phyloP scores from a whole-genome alignment of 2,329 filamentous ascomycete genomes.

The Fusarium pseudonygamai region DNA sequence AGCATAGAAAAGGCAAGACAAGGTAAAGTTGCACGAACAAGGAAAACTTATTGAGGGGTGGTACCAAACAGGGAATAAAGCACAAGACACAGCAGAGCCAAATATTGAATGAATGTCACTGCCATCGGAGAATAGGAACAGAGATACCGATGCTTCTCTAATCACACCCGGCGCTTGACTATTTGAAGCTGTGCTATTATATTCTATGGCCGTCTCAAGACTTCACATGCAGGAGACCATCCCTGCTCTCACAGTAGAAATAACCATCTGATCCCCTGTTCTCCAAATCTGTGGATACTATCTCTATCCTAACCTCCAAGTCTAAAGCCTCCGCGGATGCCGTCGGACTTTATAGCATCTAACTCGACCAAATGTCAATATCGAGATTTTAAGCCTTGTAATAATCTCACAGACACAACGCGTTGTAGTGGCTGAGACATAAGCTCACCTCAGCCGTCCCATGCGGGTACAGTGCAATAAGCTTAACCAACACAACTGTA shows the following conservation, averaged over 20 bases:
- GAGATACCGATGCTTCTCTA: neutral
- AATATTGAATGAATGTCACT: neutral
- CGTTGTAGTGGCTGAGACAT: neutral
- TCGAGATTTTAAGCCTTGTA: neutral
- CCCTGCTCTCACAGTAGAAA: neutral
- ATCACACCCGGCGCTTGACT: neutral
- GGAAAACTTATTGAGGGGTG: neutral
- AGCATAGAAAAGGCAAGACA: neutral
- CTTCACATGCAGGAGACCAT: neutral
- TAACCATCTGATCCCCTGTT: neutral
- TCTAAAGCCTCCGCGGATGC: neutral
- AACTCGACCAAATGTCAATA: neutral
- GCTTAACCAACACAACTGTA: conserved; percentile 3
- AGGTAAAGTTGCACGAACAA: neutral
- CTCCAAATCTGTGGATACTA: neutral
- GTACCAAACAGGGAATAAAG: conserved; percentile 8
- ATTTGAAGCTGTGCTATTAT: neutral
- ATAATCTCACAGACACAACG: neutral
- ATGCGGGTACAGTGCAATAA: neutral
- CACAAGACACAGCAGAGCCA: conserved; percentile 2
- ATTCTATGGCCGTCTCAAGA: neutral
- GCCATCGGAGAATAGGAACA: conserved; percentile 8
- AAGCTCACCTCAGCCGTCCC: conserved; percentile 11
- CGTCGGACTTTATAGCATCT: neutral
- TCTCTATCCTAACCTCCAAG: neutral